Percentiles rank a stretch among this genome's conserved stretches.
Conservation (phyloP, 805 yeast genomes). For the Tetrapisispora iriomotensis region DNA sequence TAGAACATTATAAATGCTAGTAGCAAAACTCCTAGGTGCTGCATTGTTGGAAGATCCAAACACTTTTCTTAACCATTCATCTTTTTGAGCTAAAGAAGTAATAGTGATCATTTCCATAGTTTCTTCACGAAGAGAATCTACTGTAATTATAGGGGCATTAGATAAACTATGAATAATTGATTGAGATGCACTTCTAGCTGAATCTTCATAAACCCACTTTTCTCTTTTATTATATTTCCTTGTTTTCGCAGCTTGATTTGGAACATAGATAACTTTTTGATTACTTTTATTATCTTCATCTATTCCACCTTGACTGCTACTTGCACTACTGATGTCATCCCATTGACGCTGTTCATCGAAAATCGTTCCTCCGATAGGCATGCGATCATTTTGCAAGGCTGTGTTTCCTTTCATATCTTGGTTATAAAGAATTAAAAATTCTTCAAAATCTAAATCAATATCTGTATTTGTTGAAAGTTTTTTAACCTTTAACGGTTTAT, state of each 20-base stretch:
- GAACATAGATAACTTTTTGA: constrained; percentile 56
- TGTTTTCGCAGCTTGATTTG: constrained; percentile 75
- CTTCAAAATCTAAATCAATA: constrained; percentile 62
- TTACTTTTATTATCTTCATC: constrained; percentile 11
- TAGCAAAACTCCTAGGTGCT: constrained; percentile 70
- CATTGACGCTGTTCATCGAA: constrained; percentile 19
- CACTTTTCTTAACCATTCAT: constrained; percentile 70
- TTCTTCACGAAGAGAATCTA: constrained; percentile 73
- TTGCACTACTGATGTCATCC: constrained; percentile 25
- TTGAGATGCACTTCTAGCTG: constrained; percentile 52
- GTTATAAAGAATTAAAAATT: constrained; percentile 41
- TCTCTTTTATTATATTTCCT: constrained; percentile 67
- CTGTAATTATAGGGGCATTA: constrained; percentile 61
- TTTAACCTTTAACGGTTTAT: constrained; percentile 68
- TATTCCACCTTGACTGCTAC: constrained; percentile 21
- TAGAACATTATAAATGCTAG: constrained; percentile 61
- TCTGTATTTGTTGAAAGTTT: constrained; percentile 54
- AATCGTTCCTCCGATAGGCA: constrained; percentile 11
- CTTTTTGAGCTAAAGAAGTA: constrained; percentile 64
- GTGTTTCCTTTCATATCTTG: constrained; percentile 19
- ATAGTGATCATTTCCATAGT: constrained; percentile 73
- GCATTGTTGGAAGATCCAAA: constrained; percentile 67
- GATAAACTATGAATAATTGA: constrained; percentile 45
- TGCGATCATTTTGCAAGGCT: constrained; percentile 7
- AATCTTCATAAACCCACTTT: constrained; percentile 67